Percentiles rank a stretch among this genome's conserved stretches.
Conservation (phyloP, 768 basidiomycete species). For the Rossbeevera mucosa region DNA sequence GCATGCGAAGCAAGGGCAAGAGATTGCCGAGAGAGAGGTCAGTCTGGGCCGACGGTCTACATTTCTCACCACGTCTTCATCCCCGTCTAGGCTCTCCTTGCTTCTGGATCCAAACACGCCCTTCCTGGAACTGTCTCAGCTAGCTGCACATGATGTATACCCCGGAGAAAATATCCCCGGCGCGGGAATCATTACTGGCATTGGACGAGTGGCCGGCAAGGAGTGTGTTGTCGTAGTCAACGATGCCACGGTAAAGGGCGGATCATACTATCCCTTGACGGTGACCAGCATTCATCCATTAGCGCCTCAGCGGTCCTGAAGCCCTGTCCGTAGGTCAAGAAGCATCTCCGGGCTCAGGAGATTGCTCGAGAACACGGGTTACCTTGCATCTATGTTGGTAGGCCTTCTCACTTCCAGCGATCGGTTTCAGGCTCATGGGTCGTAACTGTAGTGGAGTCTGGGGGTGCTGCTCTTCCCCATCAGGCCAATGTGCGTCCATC, state of each 20-base stretch:
- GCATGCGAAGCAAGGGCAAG: slow-evolving; percentile 77
- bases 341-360: slow-evolving; percentile 91
- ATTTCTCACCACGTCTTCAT: slow-evolving; percentile 1
- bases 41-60: not conserved
- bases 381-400: slow-evolving; percentile 91
- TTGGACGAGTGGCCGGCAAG: slow-evolving; percentile 70
- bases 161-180: slow-evolving; percentile 70
- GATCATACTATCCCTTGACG: slow-evolving; percentile 86
- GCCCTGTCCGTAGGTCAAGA: slow-evolving; percentile 64
- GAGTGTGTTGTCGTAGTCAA: slow-evolving; percentile 92
- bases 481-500: slow-evolving; percentile 64
- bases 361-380: slow-evolving; percentile 87
- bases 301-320: not conserved
- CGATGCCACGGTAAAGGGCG: slow-evolving; percentile 91
- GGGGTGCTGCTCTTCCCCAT: slow-evolving; percentile 87
- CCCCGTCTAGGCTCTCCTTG: slow-evolving; percentile 50
- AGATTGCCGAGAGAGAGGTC: slow-evolving; percentile 81
- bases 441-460: slow-evolving; percentile 73
- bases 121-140: slow-evolving; percentile 81
- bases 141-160: slow-evolving; percentile 89
- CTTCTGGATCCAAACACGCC: slow-evolving; percentile 84
- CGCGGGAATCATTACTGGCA: slow-evolving; percentile 87
- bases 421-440: slow-evolving; percentile 3
- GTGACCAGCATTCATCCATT: slow-evolving; percentile 33
- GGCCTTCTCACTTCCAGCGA: slow-evolving; percentile 20